phyloP scores from a whole-genome alignment of 1,139 yeast species.

The Lodderomyces parapsilosis region DNA sequence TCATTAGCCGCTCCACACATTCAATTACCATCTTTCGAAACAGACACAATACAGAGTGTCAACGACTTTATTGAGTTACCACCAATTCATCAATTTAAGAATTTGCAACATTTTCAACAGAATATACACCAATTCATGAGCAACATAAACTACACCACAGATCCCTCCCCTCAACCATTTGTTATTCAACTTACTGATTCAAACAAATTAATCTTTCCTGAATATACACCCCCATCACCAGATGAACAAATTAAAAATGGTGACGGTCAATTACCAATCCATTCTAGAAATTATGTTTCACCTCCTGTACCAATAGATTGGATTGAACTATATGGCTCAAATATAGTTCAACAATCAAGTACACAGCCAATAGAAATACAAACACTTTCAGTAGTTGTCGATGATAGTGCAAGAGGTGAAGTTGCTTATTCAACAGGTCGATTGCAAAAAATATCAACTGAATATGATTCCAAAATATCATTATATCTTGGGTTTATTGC shows the following conservation, averaged over 20 bases:
- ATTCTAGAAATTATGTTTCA: not conserved
- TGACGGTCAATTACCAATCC: not conserved
- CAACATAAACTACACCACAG: not conserved
- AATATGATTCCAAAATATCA: constrained; percentile 8
- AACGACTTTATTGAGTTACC: not conserved
- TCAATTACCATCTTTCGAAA: not conserved
- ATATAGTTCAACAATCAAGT: constrained; percentile 4
- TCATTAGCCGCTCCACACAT: not conserved
- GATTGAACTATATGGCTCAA: constrained; percentile 10
- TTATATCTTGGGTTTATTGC: constrained; percentile 10
- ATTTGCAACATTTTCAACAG: not conserved
- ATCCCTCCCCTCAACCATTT: not conserved
- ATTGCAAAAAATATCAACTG: constrained; percentile 6
- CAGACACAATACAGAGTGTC: not conserved
- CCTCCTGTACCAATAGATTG: constrained; percentile 12
- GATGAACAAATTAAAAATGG: not conserved
- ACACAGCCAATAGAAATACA: constrained; percentile 10
- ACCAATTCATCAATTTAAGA: not conserved
- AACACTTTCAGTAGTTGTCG: constrained; percentile 9
- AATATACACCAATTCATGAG: not conserved
- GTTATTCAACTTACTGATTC: not conserved
- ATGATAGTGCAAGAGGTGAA: constrained; percentile 11
- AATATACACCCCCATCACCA: not conserved
- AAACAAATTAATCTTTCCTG: not conserved
- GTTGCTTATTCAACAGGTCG: constrained; percentile 10